Percentiles rank a stretch among this genome's conserved stretches.
phyloP scores from a whole-genome alignment of 139 green algal species.

The Chlorella sp. region DNA sequence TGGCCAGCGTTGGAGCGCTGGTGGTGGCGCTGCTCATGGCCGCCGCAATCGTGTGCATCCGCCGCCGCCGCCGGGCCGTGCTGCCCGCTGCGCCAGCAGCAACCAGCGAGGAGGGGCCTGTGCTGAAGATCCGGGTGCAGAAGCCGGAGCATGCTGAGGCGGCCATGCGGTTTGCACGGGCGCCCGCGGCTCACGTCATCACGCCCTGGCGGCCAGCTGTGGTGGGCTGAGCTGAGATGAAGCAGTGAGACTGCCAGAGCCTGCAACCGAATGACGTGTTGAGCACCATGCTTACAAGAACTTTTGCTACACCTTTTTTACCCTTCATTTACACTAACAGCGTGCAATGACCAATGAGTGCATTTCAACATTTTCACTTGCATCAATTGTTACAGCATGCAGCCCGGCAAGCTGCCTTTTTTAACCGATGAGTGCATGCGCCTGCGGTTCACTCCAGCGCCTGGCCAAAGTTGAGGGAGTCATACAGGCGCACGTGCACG shows the following conservation, averaged over 20 bases:
- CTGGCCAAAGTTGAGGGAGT: not conserved
- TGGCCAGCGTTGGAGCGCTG: not conserved
- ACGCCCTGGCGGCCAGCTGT: conserved; percentile 13
- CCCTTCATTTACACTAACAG: not conserved
- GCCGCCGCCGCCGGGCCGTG: not conserved
- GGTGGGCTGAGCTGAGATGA: no score
- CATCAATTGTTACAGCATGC: not conserved
- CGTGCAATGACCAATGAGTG: not conserved
- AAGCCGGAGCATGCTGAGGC: conserved; percentile 4
- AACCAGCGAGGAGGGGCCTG: not conserved
- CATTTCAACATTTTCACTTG: not conserved
- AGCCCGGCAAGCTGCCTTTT: no score
- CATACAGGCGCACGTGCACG: conserved; percentile 2
- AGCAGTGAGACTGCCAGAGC: not conserved
- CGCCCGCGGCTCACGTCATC: not conserved
- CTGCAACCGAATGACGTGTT: not conserved
- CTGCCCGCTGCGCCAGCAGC: not conserved
- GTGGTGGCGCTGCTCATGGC: not conserved
- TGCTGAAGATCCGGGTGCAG: not conserved
- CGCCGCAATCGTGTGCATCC: not conserved
- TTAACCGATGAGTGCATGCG: no score
- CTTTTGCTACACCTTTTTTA: not conserved
- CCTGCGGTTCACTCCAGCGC: not conserved
- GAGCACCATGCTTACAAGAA: not conserved
- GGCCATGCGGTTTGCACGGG: not conserved